Conservation (phyloP, 139 green algal species). For the Volvox africanus region DNA sequence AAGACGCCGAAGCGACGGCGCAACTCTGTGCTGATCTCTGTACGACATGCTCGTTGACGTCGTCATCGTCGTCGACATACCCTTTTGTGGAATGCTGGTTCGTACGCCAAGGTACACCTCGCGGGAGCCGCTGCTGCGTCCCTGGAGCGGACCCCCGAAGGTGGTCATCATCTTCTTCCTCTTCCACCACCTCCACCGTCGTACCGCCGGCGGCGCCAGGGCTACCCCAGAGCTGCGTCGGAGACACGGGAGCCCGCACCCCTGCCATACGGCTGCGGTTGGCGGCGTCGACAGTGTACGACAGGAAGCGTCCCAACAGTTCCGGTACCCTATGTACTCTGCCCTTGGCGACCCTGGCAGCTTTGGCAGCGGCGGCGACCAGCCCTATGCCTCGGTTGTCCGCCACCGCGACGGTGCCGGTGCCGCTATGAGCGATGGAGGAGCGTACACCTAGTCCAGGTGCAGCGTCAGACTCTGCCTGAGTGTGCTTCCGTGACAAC, state of each 20-base stretch:
- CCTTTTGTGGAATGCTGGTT: no score
- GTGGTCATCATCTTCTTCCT: neutral
- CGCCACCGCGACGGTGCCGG: neutral
- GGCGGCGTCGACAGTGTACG: constrained; percentile 9
- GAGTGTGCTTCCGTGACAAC: neutral
- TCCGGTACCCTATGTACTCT: neutral
- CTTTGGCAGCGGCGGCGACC: neutral
- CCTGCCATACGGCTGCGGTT: neutral
- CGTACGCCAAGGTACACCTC: no score
- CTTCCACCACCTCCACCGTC: neutral
- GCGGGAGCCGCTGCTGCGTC: neutral
- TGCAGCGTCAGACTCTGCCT: neutral
- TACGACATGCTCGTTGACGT: neutral
- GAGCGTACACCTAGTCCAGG: no score
- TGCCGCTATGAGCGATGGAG: neutral
- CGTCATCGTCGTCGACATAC: no score
- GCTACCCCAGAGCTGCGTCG: no score
- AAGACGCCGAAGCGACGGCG: neutral
- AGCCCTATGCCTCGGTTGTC: neutral
- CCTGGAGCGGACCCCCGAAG: neutral
- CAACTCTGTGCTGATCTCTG: neutral
- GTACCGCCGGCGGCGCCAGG: neutral
- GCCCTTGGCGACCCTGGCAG: neutral
- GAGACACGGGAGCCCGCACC: neutral
- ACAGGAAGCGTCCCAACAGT: constrained; percentile 5